A percentile compares a stretch with the other conserved stretches of the same genome.
These are phyloP conservation scores for Voacanga thouarsii DNA, from an alignment of 257 asterid species.

Conservation along the genomic window DNA sequence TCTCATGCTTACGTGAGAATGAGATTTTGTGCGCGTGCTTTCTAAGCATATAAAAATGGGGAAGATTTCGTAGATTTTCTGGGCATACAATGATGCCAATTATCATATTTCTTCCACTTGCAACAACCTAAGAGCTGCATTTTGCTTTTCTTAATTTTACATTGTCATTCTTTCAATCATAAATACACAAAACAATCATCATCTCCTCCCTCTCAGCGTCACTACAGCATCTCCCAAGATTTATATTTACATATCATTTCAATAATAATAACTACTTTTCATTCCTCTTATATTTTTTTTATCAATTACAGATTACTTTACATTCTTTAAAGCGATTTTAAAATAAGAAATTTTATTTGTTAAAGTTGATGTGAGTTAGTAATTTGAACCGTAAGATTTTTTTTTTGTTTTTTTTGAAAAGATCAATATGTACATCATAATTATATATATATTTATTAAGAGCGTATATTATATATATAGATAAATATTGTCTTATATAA, in stretches of 20 bases:
- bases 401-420: no score
- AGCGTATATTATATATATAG: no score
- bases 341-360: no score
- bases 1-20: conserved; percentile 39
- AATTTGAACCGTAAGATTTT: no score
- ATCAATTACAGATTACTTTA: no score
- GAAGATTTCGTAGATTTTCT: conserved; percentile 26
- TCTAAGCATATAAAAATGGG: conserved; percentile 28
- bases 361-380: no score
- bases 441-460: no score
- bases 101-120: conserved; percentile 49
- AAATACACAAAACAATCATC: conserved; percentile 9
- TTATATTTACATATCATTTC: conserved; percentile 22
- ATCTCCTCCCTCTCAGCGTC: neutral
- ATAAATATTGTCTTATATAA: no score
- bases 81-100: conserved; percentile 43
- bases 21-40: conserved; percentile 51
- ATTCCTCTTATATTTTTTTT: no score
- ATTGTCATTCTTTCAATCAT: conserved; percentile 9
- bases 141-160: conserved; percentile 2
- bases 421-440: no score
- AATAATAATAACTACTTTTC: conserved; percentile 17
- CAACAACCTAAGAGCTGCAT: conserved; percentile 44
- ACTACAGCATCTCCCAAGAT: neutral
- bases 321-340: no score